Percentiles rank a stretch among this genome's conserved stretches.
phyloP scores from a whole-genome alignment of 75 land plant genomes.

The Picea glauca region DNA sequence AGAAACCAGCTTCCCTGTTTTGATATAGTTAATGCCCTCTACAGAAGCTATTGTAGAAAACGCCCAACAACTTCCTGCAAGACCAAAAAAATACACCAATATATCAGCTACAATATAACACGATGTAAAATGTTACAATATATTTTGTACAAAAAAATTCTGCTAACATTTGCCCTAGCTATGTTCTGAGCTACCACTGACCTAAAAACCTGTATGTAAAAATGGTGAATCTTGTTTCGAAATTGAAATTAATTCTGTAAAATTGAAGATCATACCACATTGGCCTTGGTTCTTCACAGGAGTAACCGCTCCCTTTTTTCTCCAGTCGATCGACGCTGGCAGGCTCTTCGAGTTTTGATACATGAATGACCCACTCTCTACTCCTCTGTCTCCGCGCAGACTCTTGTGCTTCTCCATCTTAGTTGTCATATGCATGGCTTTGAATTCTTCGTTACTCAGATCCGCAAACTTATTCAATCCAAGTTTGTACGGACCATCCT shows the following conservation, averaged over 20 bases:
- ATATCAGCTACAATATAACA: background rate
- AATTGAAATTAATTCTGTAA: background rate
- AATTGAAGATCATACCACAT: conserved; percentile 23
- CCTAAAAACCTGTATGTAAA: too few species aligned
- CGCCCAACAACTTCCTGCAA: background rate
- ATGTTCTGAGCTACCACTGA: too few species aligned
- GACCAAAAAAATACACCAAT: background rate
- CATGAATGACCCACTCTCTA: conserved; percentile 5
- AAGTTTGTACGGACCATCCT: conserved; percentile 30
- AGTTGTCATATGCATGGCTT: conserved; percentile 21
- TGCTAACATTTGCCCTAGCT: too few species aligned
- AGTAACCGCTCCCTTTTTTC: conserved; percentile 44
- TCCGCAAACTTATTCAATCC: conserved; percentile 57
- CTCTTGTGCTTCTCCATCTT: background rate
- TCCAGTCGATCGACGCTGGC: conserved; percentile 45
- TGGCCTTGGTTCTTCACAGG: conserved; percentile 42
- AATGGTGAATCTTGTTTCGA: too few species aligned
- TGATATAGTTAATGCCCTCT: conserved; percentile 33
- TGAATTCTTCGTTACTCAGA: conserved; percentile 54
- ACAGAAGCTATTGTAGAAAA: conserved; percentile 10
- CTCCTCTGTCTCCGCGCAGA: background rate
- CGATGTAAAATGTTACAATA: too few species aligned
- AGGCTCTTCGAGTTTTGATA: background rate
- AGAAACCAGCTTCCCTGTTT: conserved; percentile 28
- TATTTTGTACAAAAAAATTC: too few species aligned